Percentiles rank a stretch among this genome's conserved stretches.
Conservation (phyloP, 139 green algal genomes). For the Micractinium sp. region DNA sequence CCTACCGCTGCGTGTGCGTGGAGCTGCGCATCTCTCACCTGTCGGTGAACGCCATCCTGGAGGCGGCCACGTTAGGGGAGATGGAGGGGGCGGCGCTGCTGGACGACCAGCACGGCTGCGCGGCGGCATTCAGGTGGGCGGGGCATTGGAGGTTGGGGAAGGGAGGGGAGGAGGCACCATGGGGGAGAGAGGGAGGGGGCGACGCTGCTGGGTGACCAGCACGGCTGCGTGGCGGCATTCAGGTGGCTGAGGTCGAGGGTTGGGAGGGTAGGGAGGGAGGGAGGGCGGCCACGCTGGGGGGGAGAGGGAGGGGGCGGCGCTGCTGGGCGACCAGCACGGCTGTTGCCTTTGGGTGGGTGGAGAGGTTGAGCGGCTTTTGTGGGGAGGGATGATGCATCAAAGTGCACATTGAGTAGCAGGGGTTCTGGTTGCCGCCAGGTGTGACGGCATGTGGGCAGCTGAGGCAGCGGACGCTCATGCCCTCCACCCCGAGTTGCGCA, state of each 20-base stretch:
- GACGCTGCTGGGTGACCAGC: slow-evolving; percentile 49
- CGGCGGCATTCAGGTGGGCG: slow-evolving; percentile 54
- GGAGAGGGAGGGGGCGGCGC: too few relatives aligned
- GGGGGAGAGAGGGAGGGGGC: slow-evolving; percentile 82
- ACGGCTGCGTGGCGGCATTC: slow-evolving; percentile 60
- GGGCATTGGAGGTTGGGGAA: too few relatives aligned
- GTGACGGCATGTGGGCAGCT: background rate
- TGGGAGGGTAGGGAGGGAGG: too few relatives aligned
- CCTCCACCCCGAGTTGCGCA: too few relatives aligned
- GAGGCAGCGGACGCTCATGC: too few relatives aligned
- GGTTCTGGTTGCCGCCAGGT: background rate
- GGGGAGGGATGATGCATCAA: too few relatives aligned
- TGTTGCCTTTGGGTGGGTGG: background rate
- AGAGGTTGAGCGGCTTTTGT: background rate
- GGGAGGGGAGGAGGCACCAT: background rate
- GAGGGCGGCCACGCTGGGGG: too few relatives aligned
- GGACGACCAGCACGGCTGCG: slow-evolving; percentile 51
- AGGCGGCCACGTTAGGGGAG: slow-evolving; percentile 68
- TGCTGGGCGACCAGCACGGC: too few relatives aligned
- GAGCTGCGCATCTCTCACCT: slow-evolving; percentile 88
- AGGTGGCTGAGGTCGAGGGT: too few relatives aligned
- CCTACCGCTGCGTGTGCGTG: slow-evolving; percentile 87
- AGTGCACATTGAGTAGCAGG: too few relatives aligned
- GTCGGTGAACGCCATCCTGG: slow-evolving; percentile 66
- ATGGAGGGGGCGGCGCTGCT: slow-evolving; percentile 69